These are phyloP conservation scores for Porodaedalea pini DNA, from an alignment of 1,284 basidiomycete species.

Conservation along the genomic window DNA sequence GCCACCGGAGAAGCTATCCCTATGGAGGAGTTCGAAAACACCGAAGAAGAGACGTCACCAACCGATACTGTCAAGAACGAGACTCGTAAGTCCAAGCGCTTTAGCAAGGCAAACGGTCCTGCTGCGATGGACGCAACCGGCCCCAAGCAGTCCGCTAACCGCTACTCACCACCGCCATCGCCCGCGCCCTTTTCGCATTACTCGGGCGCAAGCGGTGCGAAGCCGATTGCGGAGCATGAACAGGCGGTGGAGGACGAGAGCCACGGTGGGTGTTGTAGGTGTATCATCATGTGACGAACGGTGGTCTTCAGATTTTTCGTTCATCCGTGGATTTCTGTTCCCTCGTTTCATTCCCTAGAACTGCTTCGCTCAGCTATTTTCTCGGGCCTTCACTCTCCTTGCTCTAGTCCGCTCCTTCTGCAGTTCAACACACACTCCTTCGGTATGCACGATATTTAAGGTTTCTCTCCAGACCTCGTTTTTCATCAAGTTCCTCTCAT, in stretches of 20 bases:
- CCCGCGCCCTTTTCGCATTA: conserved; percentile 62
- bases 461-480: neutral
- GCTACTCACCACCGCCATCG: conserved; percentile 38
- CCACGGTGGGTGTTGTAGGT: conserved; percentile 16
- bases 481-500: neutral
- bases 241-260: conserved; percentile 9
- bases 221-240: neutral
- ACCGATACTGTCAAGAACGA: conserved; percentile 9
- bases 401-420: neutral
- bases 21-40: conserved; percentile 61
- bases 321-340: conserved; percentile 1
- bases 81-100: conserved; percentile 29
- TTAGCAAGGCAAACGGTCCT: conserved; percentile 30
- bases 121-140: conserved; percentile 16
- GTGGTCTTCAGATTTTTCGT: neutral
- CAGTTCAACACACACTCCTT: conserved; percentile 4
- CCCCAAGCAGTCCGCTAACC: conserved; percentile 12
- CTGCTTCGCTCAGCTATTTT: neutral
- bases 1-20: conserved; percentile 45
- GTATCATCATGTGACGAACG: conserved; percentile 19
- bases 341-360: neutral
- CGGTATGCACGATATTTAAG: conserved; percentile 11
- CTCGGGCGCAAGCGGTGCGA: conserved; percentile 21
- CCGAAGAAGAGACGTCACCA: conserved; percentile 19
- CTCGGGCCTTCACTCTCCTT: neutral